phyloP scores from a whole-genome alignment of 169 alveolate genomes.

The Plasmodium vinckei region DNA sequence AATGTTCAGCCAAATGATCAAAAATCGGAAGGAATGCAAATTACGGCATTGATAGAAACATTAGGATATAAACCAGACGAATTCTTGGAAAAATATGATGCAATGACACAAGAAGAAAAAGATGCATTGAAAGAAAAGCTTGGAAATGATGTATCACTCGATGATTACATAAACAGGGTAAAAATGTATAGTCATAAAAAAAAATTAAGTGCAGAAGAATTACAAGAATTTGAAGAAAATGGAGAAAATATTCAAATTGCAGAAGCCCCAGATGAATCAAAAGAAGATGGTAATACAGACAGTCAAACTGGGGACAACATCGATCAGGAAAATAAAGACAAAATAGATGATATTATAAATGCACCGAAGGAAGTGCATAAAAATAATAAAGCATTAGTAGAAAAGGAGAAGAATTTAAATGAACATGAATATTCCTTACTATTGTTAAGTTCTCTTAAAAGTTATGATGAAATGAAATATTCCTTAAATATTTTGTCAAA shows the following conservation, averaged over 20 bases:
- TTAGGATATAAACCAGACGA: slow-evolving; percentile 42
- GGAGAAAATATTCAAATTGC: neutral
- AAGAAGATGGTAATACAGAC: neutral
- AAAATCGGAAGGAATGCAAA: neutral
- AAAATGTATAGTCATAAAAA: slow-evolving; percentile 24
- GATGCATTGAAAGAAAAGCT: slow-evolving; percentile 27
- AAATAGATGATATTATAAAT: neutral
- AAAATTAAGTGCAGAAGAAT: slow-evolving; percentile 1
- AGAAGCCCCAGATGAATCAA: neutral
- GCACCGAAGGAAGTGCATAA: slow-evolving; percentile 24
- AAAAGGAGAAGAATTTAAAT: slow-evolving; percentile 22
- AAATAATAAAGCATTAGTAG: slow-evolving; percentile 6
- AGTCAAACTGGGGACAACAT: neutral
- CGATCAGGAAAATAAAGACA: neutral
- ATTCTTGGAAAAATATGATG: slow-evolving; percentile 33
- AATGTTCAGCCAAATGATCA: neutral
- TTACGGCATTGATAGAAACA: slow-evolving; percentile 21
- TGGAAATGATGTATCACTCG: slow-evolving; percentile 40
- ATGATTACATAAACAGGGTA: slow-evolving; percentile 31
- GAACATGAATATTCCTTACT: slow-evolving; percentile 32
- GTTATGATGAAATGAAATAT: slow-evolving; percentile 43
- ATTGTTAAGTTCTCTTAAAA: slow-evolving; percentile 32
- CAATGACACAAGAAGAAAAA: slow-evolving; percentile 48
- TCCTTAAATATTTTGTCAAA: slow-evolving; percentile 22
- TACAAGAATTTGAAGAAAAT: neutral